Conservation (phyloP, 2,329 filamentous ascomycete species). For the Penicillium sp. region DNA sequence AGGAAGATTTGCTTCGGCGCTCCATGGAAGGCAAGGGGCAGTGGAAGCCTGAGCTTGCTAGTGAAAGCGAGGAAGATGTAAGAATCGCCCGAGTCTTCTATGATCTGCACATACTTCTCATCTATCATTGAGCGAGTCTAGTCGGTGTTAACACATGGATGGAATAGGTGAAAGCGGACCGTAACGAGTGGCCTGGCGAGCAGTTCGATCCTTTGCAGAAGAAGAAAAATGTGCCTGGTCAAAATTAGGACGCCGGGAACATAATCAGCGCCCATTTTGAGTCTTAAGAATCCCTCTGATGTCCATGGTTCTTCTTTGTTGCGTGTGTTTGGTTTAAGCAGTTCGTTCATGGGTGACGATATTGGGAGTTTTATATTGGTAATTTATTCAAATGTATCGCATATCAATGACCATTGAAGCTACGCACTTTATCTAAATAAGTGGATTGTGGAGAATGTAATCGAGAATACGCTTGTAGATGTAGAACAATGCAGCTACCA, state of each 20-base stretch:
- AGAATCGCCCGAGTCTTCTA: slow-evolving; percentile 20
- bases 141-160: slow-evolving; percentile 1
- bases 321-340: neutral
- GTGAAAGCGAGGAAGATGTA: slow-evolving; percentile 75
- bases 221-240: slow-evolving; percentile 46
- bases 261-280: neutral
- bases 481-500: neutral
- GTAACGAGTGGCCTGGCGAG: slow-evolving; percentile 42
- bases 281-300: neutral
- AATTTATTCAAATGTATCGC: neutral
- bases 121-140: neutral
- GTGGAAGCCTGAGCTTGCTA: slow-evolving; percentile 76
- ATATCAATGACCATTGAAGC: slow-evolving; percentile 2
- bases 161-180: slow-evolving; percentile 59
- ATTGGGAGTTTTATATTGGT: neutral
- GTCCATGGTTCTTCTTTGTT: neutral
- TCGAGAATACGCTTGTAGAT: neutral
- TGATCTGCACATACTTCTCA: neutral
- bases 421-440: neutral
- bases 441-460: neutral
- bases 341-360: neutral
- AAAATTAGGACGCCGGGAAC: neutral
- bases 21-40: slow-evolving; percentile 62
- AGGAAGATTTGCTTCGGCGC: slow-evolving; percentile 60
- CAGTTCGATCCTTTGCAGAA: slow-evolving; percentile 56